Base-by-base conservation (phyloP, 139 green algal species). In the Limnomonas spitsbergensis region DNA sequence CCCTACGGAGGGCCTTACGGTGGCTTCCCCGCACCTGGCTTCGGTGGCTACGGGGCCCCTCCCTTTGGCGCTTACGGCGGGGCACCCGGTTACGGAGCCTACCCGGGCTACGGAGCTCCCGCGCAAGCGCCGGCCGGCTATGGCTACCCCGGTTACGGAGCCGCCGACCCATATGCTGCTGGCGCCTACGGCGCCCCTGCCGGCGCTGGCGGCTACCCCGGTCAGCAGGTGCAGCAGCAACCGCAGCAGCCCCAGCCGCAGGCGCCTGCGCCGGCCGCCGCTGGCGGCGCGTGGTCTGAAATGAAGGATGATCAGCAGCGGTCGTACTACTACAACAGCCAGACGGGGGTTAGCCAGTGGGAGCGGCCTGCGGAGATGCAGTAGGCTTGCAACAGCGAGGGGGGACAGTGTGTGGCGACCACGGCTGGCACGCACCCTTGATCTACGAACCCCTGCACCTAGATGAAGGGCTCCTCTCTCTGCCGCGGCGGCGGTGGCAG, bases 281-380 rank as follows among this genome's bases (percentile, higher is more conserved):
- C 68, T 7, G 79, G 40, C 54, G 56, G 0, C 66, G 7, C n/a
- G 31, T 96, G 89, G 91, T 86, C 90, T 78, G 91, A 89, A 24
- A 84, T 92, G 74, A 86, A 90, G 42, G 90, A 96, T 69, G 88
- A 90, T 67, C 83, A 95, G 77, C 88, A 87, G 34, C 81, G 92
- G 0, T 86, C 88, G 3, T 98, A 98, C 80, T 98, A 96, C 82
- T 98, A 97, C 87, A 97, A 98, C 89, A 87, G 20, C 2, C 47
- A 70, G 73, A 97, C 92, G 0, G 93, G 93, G 3, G 87, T 90
- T 38, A 96, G 88, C 68, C 92, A 97, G 87, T 98, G 94, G 94
- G 93, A 78, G 52, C 38, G 36, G 47, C 73, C 73, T 40, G 73
- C 73, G 20, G 73, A 70, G 4, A 78, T 78, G 73, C 34, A 74